phyloP scores from a whole-genome alignment of 1,284 basidiomycete genomes.

The Pascua sp. region DNA sequence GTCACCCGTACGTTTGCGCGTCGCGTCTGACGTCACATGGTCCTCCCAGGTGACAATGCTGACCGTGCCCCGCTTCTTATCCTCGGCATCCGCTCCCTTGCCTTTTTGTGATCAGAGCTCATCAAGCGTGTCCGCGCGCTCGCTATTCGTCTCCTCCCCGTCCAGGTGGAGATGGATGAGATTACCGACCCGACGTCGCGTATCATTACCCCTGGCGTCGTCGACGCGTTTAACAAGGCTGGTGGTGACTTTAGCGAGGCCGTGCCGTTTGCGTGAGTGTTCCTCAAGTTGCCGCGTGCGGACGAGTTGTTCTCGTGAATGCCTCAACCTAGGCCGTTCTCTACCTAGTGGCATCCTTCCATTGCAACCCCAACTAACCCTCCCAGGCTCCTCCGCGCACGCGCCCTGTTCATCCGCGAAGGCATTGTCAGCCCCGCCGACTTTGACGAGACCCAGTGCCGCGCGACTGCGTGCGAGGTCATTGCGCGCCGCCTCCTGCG shows the following conservation, averaged over 20 bases:
- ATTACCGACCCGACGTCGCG: constrained; percentile 46
- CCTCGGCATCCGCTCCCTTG: too few species aligned
- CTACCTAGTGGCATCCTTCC: too few species aligned
- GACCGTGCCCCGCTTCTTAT: too few species aligned
- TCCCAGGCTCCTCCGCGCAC: constrained; percentile 76
- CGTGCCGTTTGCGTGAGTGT: constrained; percentile 53
- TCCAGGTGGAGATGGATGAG: constrained; percentile 55
- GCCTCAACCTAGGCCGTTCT: background rate
- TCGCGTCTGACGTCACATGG: too few species aligned
- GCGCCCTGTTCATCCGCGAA: constrained; percentile 66
- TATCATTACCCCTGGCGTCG: constrained; percentile 50
- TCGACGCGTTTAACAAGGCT: constrained; percentile 50
- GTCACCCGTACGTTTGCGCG: constrained; percentile 8
- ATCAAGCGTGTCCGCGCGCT: constrained; percentile 74
- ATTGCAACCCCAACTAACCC: too few species aligned
- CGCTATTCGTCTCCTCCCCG: constrained; percentile 71
- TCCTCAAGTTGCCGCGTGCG: too few species aligned
- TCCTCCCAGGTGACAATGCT: too few species aligned
- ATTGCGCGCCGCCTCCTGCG: constrained; percentile 79
- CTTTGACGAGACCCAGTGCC: constrained; percentile 75
- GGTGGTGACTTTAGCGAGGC: constrained; percentile 67
- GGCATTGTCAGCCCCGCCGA: constrained; percentile 58
- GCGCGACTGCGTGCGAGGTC: constrained; percentile 83
- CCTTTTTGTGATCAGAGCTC: too few species aligned
- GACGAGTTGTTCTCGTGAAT: background rate